Evolutionary conservation across 169 alveolate species (phyloP).

Genomic region (Cryptosporidium canis): DNA sequence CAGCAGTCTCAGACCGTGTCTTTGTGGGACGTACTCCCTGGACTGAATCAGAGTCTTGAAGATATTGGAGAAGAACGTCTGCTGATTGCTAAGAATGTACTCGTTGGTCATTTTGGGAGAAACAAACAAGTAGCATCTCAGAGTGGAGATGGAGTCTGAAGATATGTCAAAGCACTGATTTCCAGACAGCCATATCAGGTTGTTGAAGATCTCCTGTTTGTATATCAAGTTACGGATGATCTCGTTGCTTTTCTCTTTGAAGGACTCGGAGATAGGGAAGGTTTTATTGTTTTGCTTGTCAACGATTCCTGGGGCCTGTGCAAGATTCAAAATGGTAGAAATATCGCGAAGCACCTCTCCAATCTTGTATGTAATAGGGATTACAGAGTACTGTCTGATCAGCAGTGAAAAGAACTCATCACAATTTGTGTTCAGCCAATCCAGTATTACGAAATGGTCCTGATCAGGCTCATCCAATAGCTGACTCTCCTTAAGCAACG

Average conservation of each 20-base stretch:
- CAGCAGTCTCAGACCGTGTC: conserved; percentile 53
- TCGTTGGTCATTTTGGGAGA: conserved; percentile 53
- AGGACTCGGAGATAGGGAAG: conserved; percentile 18
- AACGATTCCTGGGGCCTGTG: conserved; percentile 50
- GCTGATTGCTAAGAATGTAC: conserved; percentile 30
- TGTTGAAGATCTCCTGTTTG: conserved; percentile 13
- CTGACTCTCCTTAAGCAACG: not conserved
- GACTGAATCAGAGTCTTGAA: conserved; percentile 43
- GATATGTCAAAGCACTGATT: conserved; percentile 60
- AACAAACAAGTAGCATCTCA: conserved; percentile 57
- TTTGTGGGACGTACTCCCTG: conserved; percentile 57
- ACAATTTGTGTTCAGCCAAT: conserved; percentile 12
- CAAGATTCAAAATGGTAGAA: conserved; percentile 37
- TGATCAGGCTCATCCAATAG: not conserved
- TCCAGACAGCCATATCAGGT: conserved; percentile 39
- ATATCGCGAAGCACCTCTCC: conserved; percentile 59
- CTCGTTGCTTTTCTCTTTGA: conserved; percentile 2
- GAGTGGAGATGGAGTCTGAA: conserved; percentile 56
- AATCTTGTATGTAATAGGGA: conserved; percentile 51
- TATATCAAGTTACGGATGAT: conserved; percentile 14
- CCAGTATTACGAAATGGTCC: conserved; percentile 22
- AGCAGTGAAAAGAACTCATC: conserved; percentile 43
- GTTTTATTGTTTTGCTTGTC: conserved; percentile 60
- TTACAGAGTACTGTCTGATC: not conserved
- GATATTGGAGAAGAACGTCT: conserved; percentile 2